These are phyloP conservation scores for Cystofilobasidium capitatum DNA, from an alignment of 768 basidiomycete genomes.

Conservation along the genomic window DNA sequence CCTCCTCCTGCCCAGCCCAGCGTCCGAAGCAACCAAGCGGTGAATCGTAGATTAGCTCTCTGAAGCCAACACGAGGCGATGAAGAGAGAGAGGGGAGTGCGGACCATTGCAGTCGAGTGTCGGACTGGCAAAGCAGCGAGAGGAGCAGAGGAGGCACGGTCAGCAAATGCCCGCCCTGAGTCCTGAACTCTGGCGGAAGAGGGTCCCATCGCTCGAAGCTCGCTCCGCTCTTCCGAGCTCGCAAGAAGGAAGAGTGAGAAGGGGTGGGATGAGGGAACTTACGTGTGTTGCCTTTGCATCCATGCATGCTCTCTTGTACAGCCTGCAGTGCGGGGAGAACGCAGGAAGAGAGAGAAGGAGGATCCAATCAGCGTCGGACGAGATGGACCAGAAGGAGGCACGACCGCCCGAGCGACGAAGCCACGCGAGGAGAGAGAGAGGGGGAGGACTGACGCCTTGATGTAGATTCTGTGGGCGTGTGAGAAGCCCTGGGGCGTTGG, in stretches of 20 bases:
- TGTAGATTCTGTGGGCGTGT: slow-evolving; percentile 1
- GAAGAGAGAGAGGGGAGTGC: background rate
- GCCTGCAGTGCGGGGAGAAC: background rate
- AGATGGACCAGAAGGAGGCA: background rate
- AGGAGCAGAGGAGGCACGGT: background rate
- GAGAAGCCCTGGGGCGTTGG: background rate
- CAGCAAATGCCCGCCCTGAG: background rate
- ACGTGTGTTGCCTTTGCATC: background rate
- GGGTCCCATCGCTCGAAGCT: background rate
- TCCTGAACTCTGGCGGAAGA: too few relatives aligned
- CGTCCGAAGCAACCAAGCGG: too few relatives aligned
- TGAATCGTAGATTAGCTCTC: background rate
- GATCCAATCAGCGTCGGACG: background rate
- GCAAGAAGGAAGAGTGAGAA: background rate
- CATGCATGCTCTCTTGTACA: background rate
- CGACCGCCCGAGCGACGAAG: background rate
- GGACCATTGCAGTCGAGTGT: background rate
- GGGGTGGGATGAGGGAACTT: too few relatives aligned
- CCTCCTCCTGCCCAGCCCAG: background rate
- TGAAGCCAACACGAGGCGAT: background rate
- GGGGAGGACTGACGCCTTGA: background rate
- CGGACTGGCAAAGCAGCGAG: background rate
- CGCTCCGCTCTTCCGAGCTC: background rate
- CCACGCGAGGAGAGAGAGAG: background rate
- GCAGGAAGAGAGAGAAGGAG: background rate